Base-by-base conservation (phyloP, 768 basidiomycete genomes). In the Amyloporia xantha region DNA sequence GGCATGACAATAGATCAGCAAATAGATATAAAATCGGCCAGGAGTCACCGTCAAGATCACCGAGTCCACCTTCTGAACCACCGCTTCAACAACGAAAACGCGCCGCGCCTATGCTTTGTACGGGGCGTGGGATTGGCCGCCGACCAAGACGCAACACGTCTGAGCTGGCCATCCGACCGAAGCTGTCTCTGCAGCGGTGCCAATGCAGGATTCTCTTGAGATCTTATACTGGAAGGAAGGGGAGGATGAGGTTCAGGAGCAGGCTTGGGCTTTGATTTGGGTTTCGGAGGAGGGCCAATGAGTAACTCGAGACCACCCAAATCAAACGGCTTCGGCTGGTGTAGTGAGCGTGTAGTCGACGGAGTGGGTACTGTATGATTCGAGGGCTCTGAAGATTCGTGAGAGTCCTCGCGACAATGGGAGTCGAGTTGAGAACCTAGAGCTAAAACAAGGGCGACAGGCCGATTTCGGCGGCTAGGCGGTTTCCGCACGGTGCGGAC, bases 31-130 rank as follows among this genome's bases (percentile, higher is more conserved):
- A n/a, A n/a, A n/a, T n/a, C n/a, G n/a, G n/a, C n/a, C n/a, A n/a
- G n/a, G n/a, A n/a, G n/a, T n/a, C n/a, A n/a, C n/a, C n/a, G n/a
- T n/a, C n/a, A n/a, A n/a, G n/a, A n/a, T 48, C 41, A 49, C 15
- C 41, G 48, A 24, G 35, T 41, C 26, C n/a, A 27, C 20, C 48
- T 40, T 25, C 41, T 43, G 33, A 49, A 49, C 41, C 40, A 49
- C 2, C 36, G 48, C 35, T 37, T 42, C 12, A 49, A 17, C 15
- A 37, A 49, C 28, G 28, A 25, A 17, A 49, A 38, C 12, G 40
- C 15, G 28, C 40, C 26, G 12, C 24, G 35, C 19, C 37, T 49
- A 26, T n/a, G 47, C 24, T 27, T 40, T 9, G 38, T 5, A 9
- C 36, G 39, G 21, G 25, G 41, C 13, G 27, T 23, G 19, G 44